These are phyloP conservation scores for Trypanosoma mega DNA, from an alignment of 208 protist genomes.

Conservation along the genomic window DNA sequence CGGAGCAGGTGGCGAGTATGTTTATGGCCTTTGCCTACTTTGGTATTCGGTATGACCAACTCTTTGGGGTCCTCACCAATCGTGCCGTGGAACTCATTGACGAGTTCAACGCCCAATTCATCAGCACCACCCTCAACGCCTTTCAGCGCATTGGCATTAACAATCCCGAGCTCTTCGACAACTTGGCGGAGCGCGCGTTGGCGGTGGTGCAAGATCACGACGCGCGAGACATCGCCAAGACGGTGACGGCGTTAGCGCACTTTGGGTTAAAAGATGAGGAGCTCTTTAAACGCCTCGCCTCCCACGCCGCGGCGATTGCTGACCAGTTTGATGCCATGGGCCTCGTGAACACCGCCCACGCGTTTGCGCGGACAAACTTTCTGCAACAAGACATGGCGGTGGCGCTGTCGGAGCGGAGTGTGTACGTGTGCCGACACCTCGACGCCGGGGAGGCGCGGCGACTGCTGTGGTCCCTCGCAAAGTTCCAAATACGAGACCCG, in stretches of 20 bases:
- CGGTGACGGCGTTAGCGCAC: slow-evolving; percentile 86
- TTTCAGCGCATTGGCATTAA: slow-evolving; percentile 93
- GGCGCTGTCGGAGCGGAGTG: slow-evolving; percentile 83
- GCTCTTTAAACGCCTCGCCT: slow-evolving; percentile 87
- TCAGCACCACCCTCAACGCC: slow-evolving; percentile 84
- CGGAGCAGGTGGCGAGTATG: slow-evolving; percentile 84
- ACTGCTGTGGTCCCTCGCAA: slow-evolving; percentile 86
- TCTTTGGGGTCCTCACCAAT: slow-evolving; percentile 92
- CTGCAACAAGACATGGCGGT: slow-evolving; percentile 88
- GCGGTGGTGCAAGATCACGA: slow-evolving; percentile 91
- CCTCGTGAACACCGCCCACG: slow-evolving; percentile 87
- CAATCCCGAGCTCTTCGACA: slow-evolving; percentile 92
- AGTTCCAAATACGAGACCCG: slow-evolving; percentile 86
- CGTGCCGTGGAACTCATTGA: slow-evolving; percentile 91
- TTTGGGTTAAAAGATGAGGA: slow-evolving; percentile 92
- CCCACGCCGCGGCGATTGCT: slow-evolving; percentile 82
- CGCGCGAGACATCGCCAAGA: slow-evolving; percentile 77
- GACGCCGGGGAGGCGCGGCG: slow-evolving; percentile 79
- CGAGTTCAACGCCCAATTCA: slow-evolving; percentile 90
- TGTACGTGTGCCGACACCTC: slow-evolving; percentile 78
- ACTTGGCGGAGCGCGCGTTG: slow-evolving; percentile 87
- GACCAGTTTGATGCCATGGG: slow-evolving; percentile 82
- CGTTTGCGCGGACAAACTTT: slow-evolving; percentile 88
- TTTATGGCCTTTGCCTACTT: slow-evolving; percentile 90
- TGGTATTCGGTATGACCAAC: slow-evolving; percentile 91